Conservation (phyloP, 257 asterid species). For the Linaria vulgaris region DNA sequence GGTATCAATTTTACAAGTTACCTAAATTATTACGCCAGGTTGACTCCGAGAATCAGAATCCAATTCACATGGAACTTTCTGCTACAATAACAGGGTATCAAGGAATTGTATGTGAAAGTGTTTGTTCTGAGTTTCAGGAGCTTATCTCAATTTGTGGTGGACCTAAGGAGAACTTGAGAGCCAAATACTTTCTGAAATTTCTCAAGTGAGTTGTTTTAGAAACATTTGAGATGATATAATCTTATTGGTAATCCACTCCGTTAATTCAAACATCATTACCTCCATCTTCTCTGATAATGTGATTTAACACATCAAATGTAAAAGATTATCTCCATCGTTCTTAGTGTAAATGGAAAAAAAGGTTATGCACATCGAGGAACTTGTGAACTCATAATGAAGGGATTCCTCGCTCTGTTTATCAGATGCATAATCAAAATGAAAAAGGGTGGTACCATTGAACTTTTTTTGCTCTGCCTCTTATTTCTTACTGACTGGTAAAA, state of each 20-base stretch:
- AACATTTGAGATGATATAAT: neutral
- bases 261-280: neutral
- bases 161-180: slow-evolving; percentile 75
- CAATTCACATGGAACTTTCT: slow-evolving; percentile 55
- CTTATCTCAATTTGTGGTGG: slow-evolving; percentile 90
- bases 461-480: slow-evolving; percentile 6
- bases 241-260: neutral
- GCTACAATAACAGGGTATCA: slow-evolving; percentile 48
- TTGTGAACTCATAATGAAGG: slow-evolving; percentile 7
- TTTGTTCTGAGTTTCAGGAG: slow-evolving; percentile 67
- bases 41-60: slow-evolving; percentile 62
- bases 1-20: slow-evolving; percentile 6
- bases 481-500: slow-evolving; percentile 20
- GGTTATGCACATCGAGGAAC: slow-evolving; percentile 11
- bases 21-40: slow-evolving; percentile 45
- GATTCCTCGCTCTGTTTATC: neutral
- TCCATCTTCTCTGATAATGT: neutral
- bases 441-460: slow-evolving; percentile 3
- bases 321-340: neutral
- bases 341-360: slow-evolving; percentile 14
- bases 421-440: neutral
- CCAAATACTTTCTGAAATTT: slow-evolving; percentile 59
- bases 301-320: slow-evolving; percentile 2
- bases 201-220: slow-evolving; percentile 59
- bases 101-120: slow-evolving; percentile 87